Percentiles rank a stretch among this genome's conserved stretches.
These are phyloP conservation scores for Candida taoyuanica DNA, from an alignment of 805 yeast genomes.

Conservation along the genomic window DNA sequence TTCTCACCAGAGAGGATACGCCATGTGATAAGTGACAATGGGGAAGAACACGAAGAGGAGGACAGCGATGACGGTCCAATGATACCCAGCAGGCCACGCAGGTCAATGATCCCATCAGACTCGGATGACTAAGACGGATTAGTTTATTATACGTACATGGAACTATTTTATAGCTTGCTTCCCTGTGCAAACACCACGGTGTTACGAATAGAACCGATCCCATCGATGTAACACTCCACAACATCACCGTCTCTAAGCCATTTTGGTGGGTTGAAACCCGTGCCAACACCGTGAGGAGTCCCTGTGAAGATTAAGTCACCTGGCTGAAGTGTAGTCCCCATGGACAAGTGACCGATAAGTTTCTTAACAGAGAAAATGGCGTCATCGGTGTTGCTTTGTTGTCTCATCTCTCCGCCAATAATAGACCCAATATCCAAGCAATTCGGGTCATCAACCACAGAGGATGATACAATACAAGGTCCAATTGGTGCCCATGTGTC, in stretches of 20 bases:
- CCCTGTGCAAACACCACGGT: slow-evolving; percentile 14
- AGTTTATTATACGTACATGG: too few species aligned
- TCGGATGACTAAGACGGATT: slow-evolving; percentile 2
- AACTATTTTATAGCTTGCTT: too few species aligned
- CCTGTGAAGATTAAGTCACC: slow-evolving; percentile 55
- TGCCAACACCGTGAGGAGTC: slow-evolving; percentile 53
- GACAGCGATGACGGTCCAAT: not conserved
- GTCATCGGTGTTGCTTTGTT: slow-evolving; percentile 42
- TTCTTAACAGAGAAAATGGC: slow-evolving; percentile 43
- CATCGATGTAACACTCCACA: slow-evolving; percentile 37
- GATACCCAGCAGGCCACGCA: too few species aligned
- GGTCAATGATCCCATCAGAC: too few species aligned
- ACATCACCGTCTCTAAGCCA: slow-evolving; percentile 43
- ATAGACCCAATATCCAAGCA: slow-evolving; percentile 34
- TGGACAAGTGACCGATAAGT: slow-evolving; percentile 42
- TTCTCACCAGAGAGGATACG: not conserved
- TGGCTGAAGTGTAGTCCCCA: slow-evolving; percentile 47
- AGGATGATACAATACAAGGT: slow-evolving; percentile 43
- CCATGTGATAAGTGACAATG: not conserved
- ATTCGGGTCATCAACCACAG: slow-evolving; percentile 27
- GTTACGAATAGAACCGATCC: slow-evolving; percentile 40
- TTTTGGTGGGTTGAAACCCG: slow-evolving; percentile 38
- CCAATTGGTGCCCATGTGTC: slow-evolving; percentile 58
- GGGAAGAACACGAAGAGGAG: not conserved
- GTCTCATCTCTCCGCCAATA: slow-evolving; percentile 46